Evolutionary conservation across 2,329 filamentous ascomycete genomes (phyloP), one percentile per base, ranked within the genome.

Genomic region (Colletotrichum aenigma): DNA sequence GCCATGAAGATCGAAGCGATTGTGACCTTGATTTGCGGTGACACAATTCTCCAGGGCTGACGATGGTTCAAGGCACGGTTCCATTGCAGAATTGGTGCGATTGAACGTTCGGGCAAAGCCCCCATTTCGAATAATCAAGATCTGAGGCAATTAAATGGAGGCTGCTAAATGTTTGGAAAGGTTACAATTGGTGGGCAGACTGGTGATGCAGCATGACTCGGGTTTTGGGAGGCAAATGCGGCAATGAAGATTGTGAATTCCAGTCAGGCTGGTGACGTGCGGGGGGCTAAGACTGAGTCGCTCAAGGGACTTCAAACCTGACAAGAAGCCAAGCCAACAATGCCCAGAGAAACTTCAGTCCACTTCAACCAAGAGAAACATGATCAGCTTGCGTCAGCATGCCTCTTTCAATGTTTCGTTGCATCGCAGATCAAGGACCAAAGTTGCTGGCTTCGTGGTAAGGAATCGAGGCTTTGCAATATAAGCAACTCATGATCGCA

Each of bases 351-450:
- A 52, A 13, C 43, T 52, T 21, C 43, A 52, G 43, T 52, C 43
- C 43, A 52, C 43, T 52, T 52, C 43, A 52, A 52, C 43, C 43
- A 52, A 21, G n/a, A 52, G n/a, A 21, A 52, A 52, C 43, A 52
- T 21, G 43, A 52, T 52, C 43, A 21, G 43, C 43, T 52, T 52
- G 43, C n/a, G n/a, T 52, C 43, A 52, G 6, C 43, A 21, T 48
- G n/a, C 43, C 43, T 2, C 43, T 52, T 52, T 52, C 43, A 21
- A 52, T 52, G 43, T 52, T 52, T 52, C 43, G 43, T 52, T 52
- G 43, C 4, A n/a, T 52, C 21, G n/a, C 43, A 52, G 43, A 52
- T 21, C 43, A 52, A 52, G n/a, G 43, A 13, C 43, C 43, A 52
- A 52, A 52, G 43, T 52, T 52, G 43, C n/a, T 52, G n/a, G 6